Evolutionary conservation across 176 grass and related monocot genomes (phyloP).

Genomic region (Bromus sterilis): DNA sequence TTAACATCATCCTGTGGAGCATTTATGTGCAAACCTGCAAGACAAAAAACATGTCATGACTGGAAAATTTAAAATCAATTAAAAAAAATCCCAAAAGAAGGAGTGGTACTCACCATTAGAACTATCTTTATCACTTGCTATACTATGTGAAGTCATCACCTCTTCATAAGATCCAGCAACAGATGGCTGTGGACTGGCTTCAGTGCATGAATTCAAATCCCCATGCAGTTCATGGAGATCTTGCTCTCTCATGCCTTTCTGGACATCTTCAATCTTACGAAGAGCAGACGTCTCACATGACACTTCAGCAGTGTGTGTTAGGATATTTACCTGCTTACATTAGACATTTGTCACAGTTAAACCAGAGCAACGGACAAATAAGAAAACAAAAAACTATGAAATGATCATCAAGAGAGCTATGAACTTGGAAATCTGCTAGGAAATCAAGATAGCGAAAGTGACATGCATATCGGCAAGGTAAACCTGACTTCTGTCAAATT

Average conservation of each 20-base stretch:
- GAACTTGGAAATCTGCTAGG: neutral
- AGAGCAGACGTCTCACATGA: neutral
- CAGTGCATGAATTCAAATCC: neutral
- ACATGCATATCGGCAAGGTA: neutral
- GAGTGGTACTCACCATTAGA: neutral
- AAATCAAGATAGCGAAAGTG: neutral
- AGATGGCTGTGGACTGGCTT: neutral
- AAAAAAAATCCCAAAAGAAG: neutral
- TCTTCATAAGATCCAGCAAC: slow-evolving; percentile 3
- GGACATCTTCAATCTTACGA: slow-evolving; percentile 22
- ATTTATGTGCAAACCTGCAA: slow-evolving; percentile 31
- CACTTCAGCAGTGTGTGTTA: slow-evolving; percentile 57
- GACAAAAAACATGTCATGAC: neutral
- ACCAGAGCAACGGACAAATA: neutral
- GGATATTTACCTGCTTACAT: slow-evolving; percentile 38
- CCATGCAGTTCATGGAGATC: slow-evolving; percentile 26
- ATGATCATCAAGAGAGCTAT: neutral
- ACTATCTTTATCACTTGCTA: slow-evolving; percentile 9
- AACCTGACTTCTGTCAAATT: neutral
- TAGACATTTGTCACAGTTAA: neutral
- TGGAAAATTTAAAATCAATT: neutral
- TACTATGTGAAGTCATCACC: neutral
- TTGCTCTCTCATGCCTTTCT: slow-evolving; percentile 37
- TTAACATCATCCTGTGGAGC: neutral
- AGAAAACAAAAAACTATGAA: neutral